Evolutionary conservation across 805 yeast species (phyloP).

Genomic region (Phaffomyces opuntiae): DNA sequence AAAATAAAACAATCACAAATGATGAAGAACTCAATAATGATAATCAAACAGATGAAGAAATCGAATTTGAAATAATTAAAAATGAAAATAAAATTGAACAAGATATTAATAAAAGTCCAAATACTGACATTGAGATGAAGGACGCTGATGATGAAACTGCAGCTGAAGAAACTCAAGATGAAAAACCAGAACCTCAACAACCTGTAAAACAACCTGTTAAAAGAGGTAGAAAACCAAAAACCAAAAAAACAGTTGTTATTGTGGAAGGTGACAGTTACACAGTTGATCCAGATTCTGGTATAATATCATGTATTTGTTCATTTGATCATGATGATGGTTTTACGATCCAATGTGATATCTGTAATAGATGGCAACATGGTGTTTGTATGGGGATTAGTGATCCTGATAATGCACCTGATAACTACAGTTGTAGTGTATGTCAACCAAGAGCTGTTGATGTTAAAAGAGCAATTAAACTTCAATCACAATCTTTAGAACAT

Average conservation of each 20-base stretch:
- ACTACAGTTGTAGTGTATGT: slow-evolving; percentile 74
- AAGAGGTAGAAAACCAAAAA: slow-evolving; percentile 9
- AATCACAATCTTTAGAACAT: slow-evolving; percentile 22
- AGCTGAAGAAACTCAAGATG: slow-evolving; percentile 13
- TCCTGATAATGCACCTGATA: slow-evolving; percentile 73
- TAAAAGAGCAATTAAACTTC: slow-evolving; percentile 35
- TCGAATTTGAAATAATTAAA: not conserved
- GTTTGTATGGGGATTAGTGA: slow-evolving; percentile 76
- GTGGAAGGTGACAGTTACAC: slow-evolving; percentile 31
- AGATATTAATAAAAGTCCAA: not conserved
- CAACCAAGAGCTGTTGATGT: slow-evolving; percentile 44
- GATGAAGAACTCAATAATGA: slow-evolving; percentile 1
- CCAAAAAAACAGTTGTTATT: not conserved
- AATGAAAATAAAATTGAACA: not conserved
- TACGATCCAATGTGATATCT: slow-evolving; percentile 89
- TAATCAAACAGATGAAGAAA: slow-evolving; percentile 2
- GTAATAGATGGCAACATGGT: slow-evolving; percentile 94
- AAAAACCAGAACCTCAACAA: slow-evolving; percentile 4
- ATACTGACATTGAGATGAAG: slow-evolving; percentile 5
- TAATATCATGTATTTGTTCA: slow-evolving; percentile 85
- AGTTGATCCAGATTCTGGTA: slow-evolving; percentile 76
- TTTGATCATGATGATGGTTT: slow-evolving; percentile 87
- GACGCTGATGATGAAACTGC: slow-evolving; percentile 7
- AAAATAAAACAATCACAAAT: not conserved
- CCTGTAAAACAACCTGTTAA: slow-evolving; percentile 1